Conservation (phyloP, 2,329 filamentous ascomycete species). For the Trichoderma koningiopsis region DNA sequence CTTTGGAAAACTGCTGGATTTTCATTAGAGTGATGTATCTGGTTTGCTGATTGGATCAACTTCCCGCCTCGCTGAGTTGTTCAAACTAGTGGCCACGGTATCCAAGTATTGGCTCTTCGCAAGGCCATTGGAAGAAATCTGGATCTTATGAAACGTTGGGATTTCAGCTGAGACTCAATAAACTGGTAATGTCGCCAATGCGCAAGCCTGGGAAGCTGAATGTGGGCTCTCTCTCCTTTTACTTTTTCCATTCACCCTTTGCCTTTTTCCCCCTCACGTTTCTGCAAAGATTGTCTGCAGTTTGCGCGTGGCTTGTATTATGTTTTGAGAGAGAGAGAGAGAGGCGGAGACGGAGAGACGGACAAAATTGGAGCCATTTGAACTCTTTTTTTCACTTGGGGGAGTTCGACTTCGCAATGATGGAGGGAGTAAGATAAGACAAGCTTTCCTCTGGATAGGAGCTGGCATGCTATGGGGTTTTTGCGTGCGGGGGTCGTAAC, state of each 20-base stretch:
- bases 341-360: not conserved
- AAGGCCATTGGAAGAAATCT: not conserved
- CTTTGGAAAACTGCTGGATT: not conserved
- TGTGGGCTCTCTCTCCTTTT: conserved; percentile 17
- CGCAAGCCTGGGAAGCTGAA: conserved; percentile 9
- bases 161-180: not conserved
- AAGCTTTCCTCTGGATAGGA: not conserved
- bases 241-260: conserved; percentile 25
- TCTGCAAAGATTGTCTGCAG: not conserved
- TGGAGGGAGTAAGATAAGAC: not conserved
- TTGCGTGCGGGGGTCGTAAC: not conserved
- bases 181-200: conserved; percentile 15
- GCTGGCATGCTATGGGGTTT: not conserved
- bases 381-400: conserved; percentile 8
- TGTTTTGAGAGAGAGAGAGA: not conserved
- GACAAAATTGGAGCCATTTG: conserved; percentile 1
- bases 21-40: not conserved
- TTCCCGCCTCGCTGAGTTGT: not conserved
- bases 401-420: conserved; percentile 6
- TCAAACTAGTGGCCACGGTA: not conserved
- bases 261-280: conserved; percentile 16
- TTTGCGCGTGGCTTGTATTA: conserved; percentile 27
- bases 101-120: not conserved
- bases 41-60: not conserved
- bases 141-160: not conserved